A percentile compares a stretch with the other conserved stretches of the same genome.
These are phyloP conservation scores for Dioscorea alata DNA, from an alignment of 106 monocot species.

Conservation along the genomic window DNA sequence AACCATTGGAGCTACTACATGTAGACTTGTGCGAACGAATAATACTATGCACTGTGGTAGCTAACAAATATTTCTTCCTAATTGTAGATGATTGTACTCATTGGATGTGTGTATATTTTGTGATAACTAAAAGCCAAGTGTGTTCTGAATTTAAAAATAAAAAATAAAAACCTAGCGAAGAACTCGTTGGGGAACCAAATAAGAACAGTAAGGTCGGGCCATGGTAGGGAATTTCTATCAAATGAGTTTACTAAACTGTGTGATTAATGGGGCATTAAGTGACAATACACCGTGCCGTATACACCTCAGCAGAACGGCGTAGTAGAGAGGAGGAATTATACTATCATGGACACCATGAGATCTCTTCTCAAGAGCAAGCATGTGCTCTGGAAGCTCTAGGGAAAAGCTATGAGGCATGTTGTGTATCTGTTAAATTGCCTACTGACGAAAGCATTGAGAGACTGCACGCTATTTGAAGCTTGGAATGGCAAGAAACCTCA, in stretches of 20 bases:
- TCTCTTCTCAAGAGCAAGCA: conserved; percentile 14
- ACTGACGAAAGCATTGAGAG: conserved; percentile 7
- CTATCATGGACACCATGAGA: conserved; percentile 5
- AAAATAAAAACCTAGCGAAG: background rate
- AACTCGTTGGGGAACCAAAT: background rate
- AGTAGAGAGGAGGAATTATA: conserved; percentile 10
- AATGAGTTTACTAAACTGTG: background rate
- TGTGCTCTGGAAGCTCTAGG: conserved; percentile 7
- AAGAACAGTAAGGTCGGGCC: conserved; percentile 3
- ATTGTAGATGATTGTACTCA: background rate
- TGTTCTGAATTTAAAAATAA: background rate
- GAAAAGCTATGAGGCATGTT: conserved; percentile 12
- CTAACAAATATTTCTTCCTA: too few species aligned
- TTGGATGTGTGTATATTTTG: conserved; percentile 11
- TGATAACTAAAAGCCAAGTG: conserved; percentile 1
- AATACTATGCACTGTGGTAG: too few species aligned
- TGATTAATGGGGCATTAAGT: conserved; percentile 1
- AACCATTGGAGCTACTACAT: too few species aligned
- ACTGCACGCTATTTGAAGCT: conserved; percentile 1
- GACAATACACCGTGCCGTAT: conserved; percentile 10
- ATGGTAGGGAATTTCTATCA: too few species aligned
- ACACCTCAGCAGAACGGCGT: conserved; percentile 9
- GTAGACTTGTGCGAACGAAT: too few species aligned
- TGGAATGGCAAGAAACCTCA: conserved; percentile 4
- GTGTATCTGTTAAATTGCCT: conserved; percentile 13